phyloP scores from a whole-genome alignment of 106 monocot genomes.

The Dioscorea zingiberensis region DNA sequence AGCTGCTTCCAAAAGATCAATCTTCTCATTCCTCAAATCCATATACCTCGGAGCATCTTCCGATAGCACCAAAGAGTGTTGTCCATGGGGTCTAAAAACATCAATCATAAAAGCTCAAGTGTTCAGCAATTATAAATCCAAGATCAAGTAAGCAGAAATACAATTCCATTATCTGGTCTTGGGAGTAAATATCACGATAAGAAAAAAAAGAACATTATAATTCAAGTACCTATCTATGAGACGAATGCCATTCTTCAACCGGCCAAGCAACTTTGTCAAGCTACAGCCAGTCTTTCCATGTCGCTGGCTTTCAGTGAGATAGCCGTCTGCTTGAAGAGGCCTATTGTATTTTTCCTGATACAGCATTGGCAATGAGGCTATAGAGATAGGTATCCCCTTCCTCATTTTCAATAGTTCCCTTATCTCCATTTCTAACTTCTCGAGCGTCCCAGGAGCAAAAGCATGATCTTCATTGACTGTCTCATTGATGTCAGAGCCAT shows the following conservation, averaged over 20 bases:
- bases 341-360: constrained; percentile 79
- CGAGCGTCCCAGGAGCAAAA: constrained; percentile 31
- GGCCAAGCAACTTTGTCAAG: constrained; percentile 70
- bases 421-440: constrained; percentile 72
- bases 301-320: constrained; percentile 83
- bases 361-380: constrained; percentile 63
- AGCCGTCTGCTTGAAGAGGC: constrained; percentile 74
- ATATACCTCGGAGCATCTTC: constrained; percentile 47
- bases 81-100: constrained; percentile 62
- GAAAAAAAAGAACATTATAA: too few relatives aligned
- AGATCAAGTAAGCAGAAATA: too few relatives aligned
- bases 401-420: constrained; percentile 51
- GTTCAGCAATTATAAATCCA: too few relatives aligned
- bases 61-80: constrained; percentile 49
- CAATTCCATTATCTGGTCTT: too few relatives aligned
- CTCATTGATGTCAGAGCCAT: constrained; percentile 5
- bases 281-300: constrained; percentile 78
- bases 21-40: constrained; percentile 36
- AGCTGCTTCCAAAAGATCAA: background rate
- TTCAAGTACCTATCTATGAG: constrained; percentile 61
- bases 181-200: too few relatives aligned
- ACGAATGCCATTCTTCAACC: constrained; percentile 55
- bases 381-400: constrained; percentile 54
- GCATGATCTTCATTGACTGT: constrained; percentile 13
- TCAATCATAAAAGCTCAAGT: too few relatives aligned